Base-by-base conservation (phyloP, 805 yeast species). In the Metschnikowia koreensis region DNA sequence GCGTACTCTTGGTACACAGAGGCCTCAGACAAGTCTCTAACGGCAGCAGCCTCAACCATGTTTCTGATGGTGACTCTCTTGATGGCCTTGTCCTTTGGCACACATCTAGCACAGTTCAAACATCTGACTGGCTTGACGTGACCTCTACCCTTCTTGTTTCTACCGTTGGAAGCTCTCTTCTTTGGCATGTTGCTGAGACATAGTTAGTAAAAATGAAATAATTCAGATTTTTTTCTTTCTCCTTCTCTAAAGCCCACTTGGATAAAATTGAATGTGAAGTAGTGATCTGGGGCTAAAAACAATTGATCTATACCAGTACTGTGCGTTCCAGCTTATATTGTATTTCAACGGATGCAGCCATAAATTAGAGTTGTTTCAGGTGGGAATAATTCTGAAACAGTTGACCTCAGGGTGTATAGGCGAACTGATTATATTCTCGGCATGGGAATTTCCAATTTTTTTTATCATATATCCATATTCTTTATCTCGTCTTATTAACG, bases 91-190 rank as follows among this genome's bases (percentile, higher is more conserved):
- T 94, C 99, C 89, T 94, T 94, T 77, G 99, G 97, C 71, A 94
- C 97, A 84, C 96, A 89, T 81, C 96, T 90, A 72, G 97, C 88
- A 82, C 99, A 94, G 97, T 94, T 94, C 75, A 91, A 88, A 86
- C 99, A 94, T 88, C 99, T 92, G 74, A 93, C 97, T 77, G 97
- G 96, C 81, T 89, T 89, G 81, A 89, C 97, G 97, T 94, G 98
- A 78, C 99, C 99, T 90, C 99, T 94, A 79, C 98, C 98, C 84
- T 91, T 92, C 96, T 94, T 94, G 96, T 94, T 94, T 86, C 99
- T 93, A 87, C 99, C 99, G 97, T 92, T 91, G 94, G 97, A 91
- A 81, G 98, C 91, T 92, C 99, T 93, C 98, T 94, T 94, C 90
- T 94, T 94, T 81, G 99, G 98, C 99, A 94, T 94, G 65, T 79